These are phyloP conservation scores for Cladosporium sp. DNA, from an alignment of 2,329 filamentous ascomycete genomes.

Conservation along the genomic window DNA sequence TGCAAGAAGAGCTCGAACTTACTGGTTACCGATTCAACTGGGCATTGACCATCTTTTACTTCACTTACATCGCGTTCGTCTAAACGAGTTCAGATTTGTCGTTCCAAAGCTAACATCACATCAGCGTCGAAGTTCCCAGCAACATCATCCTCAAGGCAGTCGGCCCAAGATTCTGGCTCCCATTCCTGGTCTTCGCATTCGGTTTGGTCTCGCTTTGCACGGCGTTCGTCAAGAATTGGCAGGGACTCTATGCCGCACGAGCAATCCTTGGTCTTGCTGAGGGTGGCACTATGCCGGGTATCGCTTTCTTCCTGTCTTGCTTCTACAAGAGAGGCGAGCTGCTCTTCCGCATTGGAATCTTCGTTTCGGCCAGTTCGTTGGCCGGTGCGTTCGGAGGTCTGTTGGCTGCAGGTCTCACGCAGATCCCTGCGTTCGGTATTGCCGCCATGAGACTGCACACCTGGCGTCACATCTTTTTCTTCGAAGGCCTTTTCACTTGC, in stretches of 20 bases:
- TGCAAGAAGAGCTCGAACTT: constrained; percentile 40
- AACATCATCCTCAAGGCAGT: constrained; percentile 37
- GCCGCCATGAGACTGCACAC: constrained; percentile 42
- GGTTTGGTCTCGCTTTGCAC: constrained; percentile 48
- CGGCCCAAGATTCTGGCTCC: constrained; percentile 41
- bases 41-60: constrained; percentile 37
- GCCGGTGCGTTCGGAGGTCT: constrained; percentile 33
- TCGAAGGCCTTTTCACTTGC: constrained; percentile 55
- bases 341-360: constrained; percentile 23
- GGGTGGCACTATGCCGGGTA: constrained; percentile 55
- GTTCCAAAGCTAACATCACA: neutral
- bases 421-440: constrained; percentile 51
- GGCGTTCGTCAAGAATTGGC: constrained; percentile 18
- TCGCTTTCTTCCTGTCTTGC: constrained; percentile 33
- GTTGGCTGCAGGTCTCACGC: constrained; percentile 36
- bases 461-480: constrained; percentile 61
- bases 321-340: constrained; percentile 23
- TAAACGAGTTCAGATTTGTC: neutral
- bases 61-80: constrained; percentile 31
- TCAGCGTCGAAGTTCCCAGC: constrained; percentile 32
- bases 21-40: constrained; percentile 32
- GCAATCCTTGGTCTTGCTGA: constrained; percentile 69
- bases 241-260: constrained; percentile 21
- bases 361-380: constrained; percentile 29
- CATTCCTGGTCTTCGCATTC: constrained; percentile 52